Base-by-base conservation (phyloP, 2,329 filamentous ascomycete species). In the Fusarium equiseti region DNA sequence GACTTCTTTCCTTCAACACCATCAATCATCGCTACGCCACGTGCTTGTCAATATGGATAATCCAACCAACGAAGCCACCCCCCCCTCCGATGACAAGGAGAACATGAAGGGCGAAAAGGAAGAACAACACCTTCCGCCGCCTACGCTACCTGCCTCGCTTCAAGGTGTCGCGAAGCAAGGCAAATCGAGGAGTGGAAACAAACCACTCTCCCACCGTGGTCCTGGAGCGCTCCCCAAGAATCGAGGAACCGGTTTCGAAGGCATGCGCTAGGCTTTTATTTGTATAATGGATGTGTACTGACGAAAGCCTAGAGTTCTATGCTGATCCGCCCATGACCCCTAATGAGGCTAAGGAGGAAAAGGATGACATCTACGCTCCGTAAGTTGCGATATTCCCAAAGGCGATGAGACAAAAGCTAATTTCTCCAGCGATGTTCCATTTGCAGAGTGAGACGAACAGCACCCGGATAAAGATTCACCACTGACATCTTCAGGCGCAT, bases 241-340 rank as follows among this genome's bases (percentile, higher is more conserved):
- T 45, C 79, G 83, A 5, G 84, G 84, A 9, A 91, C 88, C 8
- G 92, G 92, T 0, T 95, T 94, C 63, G 92, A 95, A 80, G 88
- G 89, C 87, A 73, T 51, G n/a, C 7, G 5, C 22, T 22, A 27
- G 16, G 18, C n/a, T 31, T 13, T 20, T 59, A 62, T 48, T 57
- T 64, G 31, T 9, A 15, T 1, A 16, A 40, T n/a, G 35, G 3
- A 18, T 11, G 11, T 13, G 12, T 29, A 7, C 35, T 53, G 57
- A 75, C 63, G 35, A 20, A 43, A 20, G 9, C 31, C 51, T 60
- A 87, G 91, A 94, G 67, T 93, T 89, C 78, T 96, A 89, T 77
- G 90, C 92, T 15, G 95, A 98, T 78, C 86, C 90, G 2, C 94
- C 94, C 0, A 81, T 97, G 66, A 95, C 91, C 0, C 89, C 91